Evolutionary conservation across 768 basidiomycete genomes (phyloP).

Genomic region (Panaeolus cyanescens): DNA sequence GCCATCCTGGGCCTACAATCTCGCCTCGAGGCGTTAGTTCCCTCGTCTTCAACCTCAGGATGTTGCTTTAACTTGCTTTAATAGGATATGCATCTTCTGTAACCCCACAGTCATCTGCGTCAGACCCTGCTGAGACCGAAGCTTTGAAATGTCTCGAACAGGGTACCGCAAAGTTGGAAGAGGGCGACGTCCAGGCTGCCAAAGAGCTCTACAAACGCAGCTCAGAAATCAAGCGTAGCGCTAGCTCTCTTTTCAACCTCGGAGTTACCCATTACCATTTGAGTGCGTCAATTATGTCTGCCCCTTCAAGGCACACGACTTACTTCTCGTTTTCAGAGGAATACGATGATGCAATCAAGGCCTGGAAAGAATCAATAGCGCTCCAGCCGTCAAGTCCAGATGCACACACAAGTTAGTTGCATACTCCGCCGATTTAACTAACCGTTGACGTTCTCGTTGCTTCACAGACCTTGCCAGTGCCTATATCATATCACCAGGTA

Average conservation of each 20-base stretch:
- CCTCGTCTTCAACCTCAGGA: not conserved
- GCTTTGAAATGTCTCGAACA: conserved; percentile 79
- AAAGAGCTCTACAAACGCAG: conserved; percentile 79
- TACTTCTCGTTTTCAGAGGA: conserved; percentile 57
- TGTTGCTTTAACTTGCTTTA: conserved; percentile 5
- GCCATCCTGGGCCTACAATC: conserved; percentile 5
- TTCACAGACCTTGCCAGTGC: conserved; percentile 81
- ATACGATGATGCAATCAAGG: conserved; percentile 81
- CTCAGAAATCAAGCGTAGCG: conserved; percentile 76
- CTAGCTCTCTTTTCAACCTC: conserved; percentile 84
- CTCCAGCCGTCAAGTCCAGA: conserved; percentile 84
- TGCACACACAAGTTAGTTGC: conserved; percentile 78
- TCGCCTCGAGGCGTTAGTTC: conserved; percentile 30
- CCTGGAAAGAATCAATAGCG: conserved; percentile 84
- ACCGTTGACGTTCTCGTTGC: conserved; percentile 12
- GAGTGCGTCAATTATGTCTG: conserved; percentile 47
- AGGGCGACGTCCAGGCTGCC: conserved; percentile 81
- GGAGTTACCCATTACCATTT: conserved; percentile 91
- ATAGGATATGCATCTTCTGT: conserved; percentile 81
- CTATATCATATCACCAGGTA: conserved; percentile 74
- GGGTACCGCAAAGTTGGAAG: conserved; percentile 82
- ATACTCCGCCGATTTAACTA: conserved; percentile 8
- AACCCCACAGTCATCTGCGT: conserved; percentile 78
- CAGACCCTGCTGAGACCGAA: conserved; percentile 82
- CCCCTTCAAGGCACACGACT: not conserved